Evolutionary conservation across 1,139 yeast species (phyloP), one percentile per base, ranked within the genome.

Genomic region (Yamadazyma sp.): DNA sequence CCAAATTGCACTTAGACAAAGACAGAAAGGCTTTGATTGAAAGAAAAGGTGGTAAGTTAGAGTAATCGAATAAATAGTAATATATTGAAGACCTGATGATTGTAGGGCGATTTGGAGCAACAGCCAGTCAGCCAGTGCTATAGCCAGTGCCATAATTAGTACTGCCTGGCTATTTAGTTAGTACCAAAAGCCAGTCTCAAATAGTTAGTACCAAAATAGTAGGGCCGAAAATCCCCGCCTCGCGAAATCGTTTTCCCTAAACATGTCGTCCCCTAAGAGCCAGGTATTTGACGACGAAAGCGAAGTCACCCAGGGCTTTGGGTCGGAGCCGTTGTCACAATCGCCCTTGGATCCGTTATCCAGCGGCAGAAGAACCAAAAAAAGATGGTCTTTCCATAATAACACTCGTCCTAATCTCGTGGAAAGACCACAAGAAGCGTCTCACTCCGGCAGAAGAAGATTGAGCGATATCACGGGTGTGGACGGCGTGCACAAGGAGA

Each of bases 1-100:
- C 97, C 78, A 88, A 89, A 80, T 82, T 94, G 74, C 87, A 88
- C 82, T 84, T 92, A 74, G 97, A 92, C 84, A 87, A 87, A 78
- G 96, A 92, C 85, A 87, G 98, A 84, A 89, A 90, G 83, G 95
- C 87, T 72, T 84, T 92, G 78, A 88, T 92, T 67, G 82, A 81
- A 54, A 62, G 67, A 62, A 62, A 62, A 56, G 67, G 67, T 53
- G 68, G 67, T 59, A 62, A 62, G 50, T 47, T 53, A 38, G 67
- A 62, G 55, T 62, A 62, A 56, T 50, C 57, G 29, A 25, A 27
- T 40, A 38, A 41, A 39, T 27, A 27, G 29, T 27, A 27, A 27
- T 27, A 27, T 23, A 18, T n/a, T 23, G 13, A 23, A n/a, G 26
- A 23, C 26, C 26, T 23, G 9, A 6, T 23, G n/a, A n/a, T n/a